These are phyloP conservation scores for Tolypocladium pustulatum DNA, from an alignment of 2,329 filamentous ascomycete genomes.

Conservation along the genomic window DNA sequence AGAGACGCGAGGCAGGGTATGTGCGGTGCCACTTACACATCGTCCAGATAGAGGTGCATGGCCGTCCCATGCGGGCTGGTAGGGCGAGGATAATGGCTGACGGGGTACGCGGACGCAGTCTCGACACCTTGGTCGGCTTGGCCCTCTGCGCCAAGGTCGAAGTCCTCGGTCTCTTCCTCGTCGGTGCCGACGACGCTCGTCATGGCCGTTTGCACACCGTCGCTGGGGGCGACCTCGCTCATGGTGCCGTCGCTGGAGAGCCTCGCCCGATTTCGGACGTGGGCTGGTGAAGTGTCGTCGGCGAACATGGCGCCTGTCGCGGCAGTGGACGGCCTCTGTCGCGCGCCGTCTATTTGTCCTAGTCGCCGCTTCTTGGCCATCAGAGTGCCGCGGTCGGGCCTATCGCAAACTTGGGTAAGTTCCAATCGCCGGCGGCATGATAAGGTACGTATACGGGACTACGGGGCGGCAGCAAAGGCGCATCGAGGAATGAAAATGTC, in stretches of 20 bases:
- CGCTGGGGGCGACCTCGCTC: constrained; percentile 21
- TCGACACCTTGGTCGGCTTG: constrained; percentile 17
- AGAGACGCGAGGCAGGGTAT: not conserved
- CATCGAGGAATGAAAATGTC: not conserved
- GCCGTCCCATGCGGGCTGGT: constrained; percentile 23
- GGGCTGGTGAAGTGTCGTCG: not conserved
- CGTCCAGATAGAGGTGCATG: constrained; percentile 21
- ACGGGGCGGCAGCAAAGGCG: not conserved
- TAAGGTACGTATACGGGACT: no score
- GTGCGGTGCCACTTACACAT: constrained; percentile 25
- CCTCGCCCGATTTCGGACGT: constrained; percentile 4
- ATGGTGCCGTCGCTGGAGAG: constrained; percentile 21
- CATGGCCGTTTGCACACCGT: constrained; percentile 24
- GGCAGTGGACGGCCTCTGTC: not conserved
- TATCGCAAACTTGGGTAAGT: constrained; percentile 7
- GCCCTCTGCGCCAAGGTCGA: constrained; percentile 1
- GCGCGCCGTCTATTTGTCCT: constrained; percentile 16
- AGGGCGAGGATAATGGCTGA: constrained; percentile 27
- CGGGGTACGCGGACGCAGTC: constrained; percentile 31
- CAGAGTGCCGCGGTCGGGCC: constrained; percentile 1
- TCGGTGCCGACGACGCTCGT: constrained; percentile 22
- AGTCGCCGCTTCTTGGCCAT: constrained; percentile 24
- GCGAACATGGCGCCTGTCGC: not conserved
- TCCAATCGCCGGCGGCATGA: not conserved
- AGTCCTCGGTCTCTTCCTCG: constrained; percentile 5